These are phyloP conservation scores for Crataegus laevigata DNA, from an alignment of 306 rosid species.

Conservation along the genomic window DNA sequence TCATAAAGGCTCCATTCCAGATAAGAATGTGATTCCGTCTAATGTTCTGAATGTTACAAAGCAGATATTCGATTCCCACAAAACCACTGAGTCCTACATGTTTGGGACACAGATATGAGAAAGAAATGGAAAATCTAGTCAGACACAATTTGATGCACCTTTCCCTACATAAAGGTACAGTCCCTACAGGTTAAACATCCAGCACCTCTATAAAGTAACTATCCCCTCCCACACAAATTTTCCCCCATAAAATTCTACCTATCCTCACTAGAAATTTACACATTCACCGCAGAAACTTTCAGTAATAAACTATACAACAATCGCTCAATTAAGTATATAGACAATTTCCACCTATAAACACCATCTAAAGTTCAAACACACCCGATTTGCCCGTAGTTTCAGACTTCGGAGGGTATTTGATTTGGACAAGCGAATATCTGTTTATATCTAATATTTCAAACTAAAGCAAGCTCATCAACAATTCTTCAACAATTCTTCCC, in stretches of 20 bases:
- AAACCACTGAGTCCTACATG: constrained; percentile 16
- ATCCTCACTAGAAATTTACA: neutral
- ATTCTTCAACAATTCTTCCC: neutral
- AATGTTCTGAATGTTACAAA: neutral
- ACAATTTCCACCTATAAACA: neutral
- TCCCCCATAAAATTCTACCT: neutral
- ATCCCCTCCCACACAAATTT: constrained; percentile 13
- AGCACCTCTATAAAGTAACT: constrained; percentile 14
- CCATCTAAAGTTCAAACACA: constrained; percentile 1
- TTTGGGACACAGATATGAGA: constrained; percentile 21
- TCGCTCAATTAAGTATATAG: neutral
- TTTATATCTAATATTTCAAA: constrained; percentile 1
- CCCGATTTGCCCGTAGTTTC: neutral
- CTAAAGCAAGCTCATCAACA: neutral
- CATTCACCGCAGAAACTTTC: neutral
- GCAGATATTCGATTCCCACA: constrained; percentile 15
- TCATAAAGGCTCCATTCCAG: constrained; percentile 1
- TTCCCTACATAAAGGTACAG: constrained; percentile 20
- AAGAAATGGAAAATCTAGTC: constrained; percentile 28
- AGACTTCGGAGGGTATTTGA: neutral
- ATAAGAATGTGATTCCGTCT: neutral
- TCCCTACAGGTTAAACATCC: constrained; percentile 31
- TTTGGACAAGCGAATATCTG: neutral
- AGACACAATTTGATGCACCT: constrained; percentile 16
- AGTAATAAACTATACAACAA: neutral